These are phyloP conservation scores for Violaceomyces palustris DNA, from an alignment of 1,284 basidiomycete species.

Conservation along the genomic window DNA sequence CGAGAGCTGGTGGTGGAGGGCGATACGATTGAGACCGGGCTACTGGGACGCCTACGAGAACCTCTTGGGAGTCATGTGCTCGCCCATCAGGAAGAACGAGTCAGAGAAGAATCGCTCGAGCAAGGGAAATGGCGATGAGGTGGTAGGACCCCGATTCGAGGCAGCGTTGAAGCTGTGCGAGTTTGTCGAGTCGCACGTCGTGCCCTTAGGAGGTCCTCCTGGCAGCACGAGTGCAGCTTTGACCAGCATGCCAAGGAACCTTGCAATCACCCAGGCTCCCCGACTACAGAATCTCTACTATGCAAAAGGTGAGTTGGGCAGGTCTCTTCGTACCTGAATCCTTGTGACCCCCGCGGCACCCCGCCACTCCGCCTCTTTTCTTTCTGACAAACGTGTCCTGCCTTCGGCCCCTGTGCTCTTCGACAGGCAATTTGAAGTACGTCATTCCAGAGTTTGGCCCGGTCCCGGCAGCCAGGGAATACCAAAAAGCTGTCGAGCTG, in stretches of 20 bases:
- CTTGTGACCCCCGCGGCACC: no score
- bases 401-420: background rate
- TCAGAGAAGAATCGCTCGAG: background rate
- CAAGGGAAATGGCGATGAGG: no score
- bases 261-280: constrained; percentile 53
- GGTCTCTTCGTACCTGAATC: no score
- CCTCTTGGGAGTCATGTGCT: constrained; percentile 55
- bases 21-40: constrained; percentile 55
- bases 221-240: no score
- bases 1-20: constrained; percentile 57
- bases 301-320: constrained; percentile 50
- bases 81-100: constrained; percentile 16
- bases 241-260: constrained; percentile 27
- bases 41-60: constrained; percentile 57
- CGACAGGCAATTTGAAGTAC: constrained; percentile 52
- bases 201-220: no score
- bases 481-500: constrained; percentile 53
- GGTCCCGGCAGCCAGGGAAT: constrained; percentile 51
- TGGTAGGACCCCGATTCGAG: constrained; percentile 50
- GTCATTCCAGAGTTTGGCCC: constrained; percentile 35
- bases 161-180: constrained; percentile 55
- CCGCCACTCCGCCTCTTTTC: background rate
- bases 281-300: constrained; percentile 57
- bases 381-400: background rate
- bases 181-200: constrained; percentile 34